Percentiles rank a stretch among this genome's conserved stretches.
phyloP scores from a whole-genome alignment of 371 early-diverging fungal genomes.

The Blastocladiella emersonii region DNA sequence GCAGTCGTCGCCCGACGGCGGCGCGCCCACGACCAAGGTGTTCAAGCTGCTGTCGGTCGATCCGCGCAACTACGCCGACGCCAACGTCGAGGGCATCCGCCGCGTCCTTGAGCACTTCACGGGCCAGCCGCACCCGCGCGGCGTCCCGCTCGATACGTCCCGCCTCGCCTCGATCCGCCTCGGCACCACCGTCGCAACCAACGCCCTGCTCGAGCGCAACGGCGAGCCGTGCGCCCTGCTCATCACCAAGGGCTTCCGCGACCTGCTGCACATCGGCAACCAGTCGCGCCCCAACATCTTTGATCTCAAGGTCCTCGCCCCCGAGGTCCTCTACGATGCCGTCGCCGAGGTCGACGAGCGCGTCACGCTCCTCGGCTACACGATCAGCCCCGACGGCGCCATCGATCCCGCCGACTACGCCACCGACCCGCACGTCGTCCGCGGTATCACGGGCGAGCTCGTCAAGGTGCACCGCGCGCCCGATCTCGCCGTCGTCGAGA shows the following conservation, averaged over 20 bases:
- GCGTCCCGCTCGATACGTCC: conserved; percentile 57
- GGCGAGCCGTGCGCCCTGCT: conserved; percentile 77
- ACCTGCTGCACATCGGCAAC: conserved; percentile 58
- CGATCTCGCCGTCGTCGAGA: conserved; percentile 36
- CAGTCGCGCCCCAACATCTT: conserved; percentile 90
- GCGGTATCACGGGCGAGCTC: conserved; percentile 79
- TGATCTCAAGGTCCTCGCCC: conserved; percentile 66
- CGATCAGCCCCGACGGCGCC: conserved; percentile 38
- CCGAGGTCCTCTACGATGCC: conserved; percentile 66
- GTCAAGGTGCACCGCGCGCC: conserved; percentile 32
- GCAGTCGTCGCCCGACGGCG: conserved; percentile 40
- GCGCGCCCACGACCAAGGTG: conserved; percentile 19
- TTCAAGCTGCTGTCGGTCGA: conserved; percentile 84
- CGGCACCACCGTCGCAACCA: conserved; percentile 96
- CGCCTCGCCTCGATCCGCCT: conserved; percentile 56
- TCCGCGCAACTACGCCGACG: conserved; percentile 81
- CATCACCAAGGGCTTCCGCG: conserved; percentile 79
- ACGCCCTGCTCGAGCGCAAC: conserved; percentile 76
- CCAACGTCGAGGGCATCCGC: conserved; percentile 86
- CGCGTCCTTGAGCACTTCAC: conserved; percentile 55
- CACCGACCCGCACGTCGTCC: conserved; percentile 14
- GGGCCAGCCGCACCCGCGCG: conserved; percentile 49
- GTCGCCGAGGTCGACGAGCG: conserved; percentile 85
- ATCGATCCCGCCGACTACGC: conserved; percentile 14
- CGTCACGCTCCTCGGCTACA: conserved; percentile 61